Evolutionary conservation across 2,329 filamentous ascomycete species (phyloP), one percentile per base, ranked within the genome.

Genomic region (Cercospora zeina): DNA sequence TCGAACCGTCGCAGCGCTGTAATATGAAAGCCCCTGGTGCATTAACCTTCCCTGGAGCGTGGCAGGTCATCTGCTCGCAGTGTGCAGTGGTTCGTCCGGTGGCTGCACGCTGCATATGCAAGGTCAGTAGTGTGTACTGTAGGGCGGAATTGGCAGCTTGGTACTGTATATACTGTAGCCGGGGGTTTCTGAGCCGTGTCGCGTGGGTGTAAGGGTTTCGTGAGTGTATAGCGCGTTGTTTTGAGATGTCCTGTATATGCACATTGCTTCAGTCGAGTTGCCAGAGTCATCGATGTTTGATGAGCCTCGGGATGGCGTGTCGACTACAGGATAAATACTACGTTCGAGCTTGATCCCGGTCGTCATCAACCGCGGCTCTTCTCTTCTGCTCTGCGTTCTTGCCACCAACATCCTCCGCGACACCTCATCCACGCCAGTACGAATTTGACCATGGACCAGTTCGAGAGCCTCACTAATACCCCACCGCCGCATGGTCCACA

Each of bases 31-130:
- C 10, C 8, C n/a, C 14, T 6, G 10, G 30, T 36, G 50, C 50
- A 24, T 19, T 19, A 3, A n/a, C 50, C 33, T 21, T 36, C 16
- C 4, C 19, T 13, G 50, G 58, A 54, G 27, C n/a, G 50, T 54
- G 50, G 50, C 50, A 54, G 30, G 16, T 31, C 39, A 45, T 14
- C 39, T 45, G 39, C 39, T 54, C 50, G 21, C 47, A 50, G 53
- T 21, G 53, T 30, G 21, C 47, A 50, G 53, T 21, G 53, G 34
- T 37, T 55, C 34, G 24, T 37, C 19, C 33, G 24, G 14, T 6
- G 37, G 33, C 21, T 55, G 33, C 33, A 24, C 19, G 14, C 19
- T 39, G 31, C n/a, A 27, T 11, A 39, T 24, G 53, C 53, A 55
- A 24, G 53, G 31, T 33, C 33, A 42, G 19, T 55, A 27, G n/a